Evolutionary conservation across 352 stramenopile genomes (phyloP), one percentile per base, ranked within the genome.

Genomic region (Blastocystis sp.): DNA sequence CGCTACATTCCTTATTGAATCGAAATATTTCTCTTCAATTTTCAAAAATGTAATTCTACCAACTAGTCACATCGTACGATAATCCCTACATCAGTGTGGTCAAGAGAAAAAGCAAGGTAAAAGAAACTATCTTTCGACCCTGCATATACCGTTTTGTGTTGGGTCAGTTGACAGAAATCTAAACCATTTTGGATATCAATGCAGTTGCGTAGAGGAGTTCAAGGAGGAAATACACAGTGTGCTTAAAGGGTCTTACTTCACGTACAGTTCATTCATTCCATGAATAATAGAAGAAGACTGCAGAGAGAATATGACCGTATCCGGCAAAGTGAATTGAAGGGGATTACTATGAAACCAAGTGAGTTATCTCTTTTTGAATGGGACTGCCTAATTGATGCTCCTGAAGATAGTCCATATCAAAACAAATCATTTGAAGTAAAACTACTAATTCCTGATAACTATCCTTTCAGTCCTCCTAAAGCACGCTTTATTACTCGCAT

Each of bases 391-490:
- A 65, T 85, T 39, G n/a, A 66, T n/a, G 73, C 24, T 37, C 73
- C 73, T 24, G 73, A 65, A 16, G 73, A 62, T n/a, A 69, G 43
- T 18, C 73, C 73, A 4, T 85, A 85, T 45, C n/a, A 68, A 50
- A 62, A 41, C 30, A 30, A 53, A 45, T 47, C 54, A 20, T 85
- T 66, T 30, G 9, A 37, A 2, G 47, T 85, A 41, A n/a, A 18
- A 68, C 53, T 85, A 20, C 2, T 2, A 3, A 64, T 85, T 69
- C 73, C 73, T 16, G 53, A 65, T 47, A 55, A 85, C 16, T 89
- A 89, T 76, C 78, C 78, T 39, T 68, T 89, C 11, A 56, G 55
- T 76, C 78, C 78, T 4, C 78, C 78, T 30, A 89, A 76, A 43
- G 63, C 63, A 18, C 53, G 45, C 43, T 89, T 89, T 54, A 39